phyloP scores from a whole-genome alignment of 225 moss, liverwort and hornwort species.

The Sphagnum tenellum region DNA sequence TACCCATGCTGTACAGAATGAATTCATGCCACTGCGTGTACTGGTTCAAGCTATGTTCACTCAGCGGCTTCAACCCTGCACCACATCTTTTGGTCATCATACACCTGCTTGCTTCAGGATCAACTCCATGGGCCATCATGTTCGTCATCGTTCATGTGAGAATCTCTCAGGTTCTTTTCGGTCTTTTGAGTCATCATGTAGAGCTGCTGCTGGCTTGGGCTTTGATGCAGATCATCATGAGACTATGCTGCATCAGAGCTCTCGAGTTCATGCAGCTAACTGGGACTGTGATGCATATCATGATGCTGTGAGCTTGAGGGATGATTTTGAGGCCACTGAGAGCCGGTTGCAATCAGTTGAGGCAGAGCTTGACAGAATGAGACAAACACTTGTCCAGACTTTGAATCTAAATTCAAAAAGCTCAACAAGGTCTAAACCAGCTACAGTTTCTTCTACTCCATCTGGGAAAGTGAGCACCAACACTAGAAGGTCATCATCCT shows the following conservation, averaged over 20 bases:
- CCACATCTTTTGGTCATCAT: constrained; percentile 48
- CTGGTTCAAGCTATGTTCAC: constrained; percentile 97
- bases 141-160: constrained; percentile 18
- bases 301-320: constrained; percentile 26
- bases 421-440: no score
- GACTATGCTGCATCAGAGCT: constrained; percentile 13
- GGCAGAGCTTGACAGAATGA: constrained; percentile 36
- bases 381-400: constrained; percentile 21
- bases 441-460: neutral
- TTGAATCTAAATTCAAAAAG: constrained; percentile 7
- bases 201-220: constrained; percentile 29
- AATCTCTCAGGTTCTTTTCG: constrained; percentile 31
- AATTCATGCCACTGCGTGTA: constrained; percentile 80
- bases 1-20: constrained; percentile 78
- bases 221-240: constrained; percentile 29
- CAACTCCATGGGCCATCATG: no score
- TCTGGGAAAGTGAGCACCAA: constrained; percentile 8
- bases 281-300: constrained; percentile 21
- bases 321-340: constrained; percentile 53
- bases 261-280: constrained; percentile 12
- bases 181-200: constrained; percentile 29
- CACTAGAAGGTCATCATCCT: constrained; percentile 10
- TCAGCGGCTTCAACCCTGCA: constrained; percentile 81
- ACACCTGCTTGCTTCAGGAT: constrained; percentile 29
- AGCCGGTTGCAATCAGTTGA: constrained; percentile 56